A percentile compares a stretch with the other conserved stretches of the same genome.
phyloP scores from a whole-genome alignment of 345 rosid species.

The Hibiscus syriacus region DNA sequence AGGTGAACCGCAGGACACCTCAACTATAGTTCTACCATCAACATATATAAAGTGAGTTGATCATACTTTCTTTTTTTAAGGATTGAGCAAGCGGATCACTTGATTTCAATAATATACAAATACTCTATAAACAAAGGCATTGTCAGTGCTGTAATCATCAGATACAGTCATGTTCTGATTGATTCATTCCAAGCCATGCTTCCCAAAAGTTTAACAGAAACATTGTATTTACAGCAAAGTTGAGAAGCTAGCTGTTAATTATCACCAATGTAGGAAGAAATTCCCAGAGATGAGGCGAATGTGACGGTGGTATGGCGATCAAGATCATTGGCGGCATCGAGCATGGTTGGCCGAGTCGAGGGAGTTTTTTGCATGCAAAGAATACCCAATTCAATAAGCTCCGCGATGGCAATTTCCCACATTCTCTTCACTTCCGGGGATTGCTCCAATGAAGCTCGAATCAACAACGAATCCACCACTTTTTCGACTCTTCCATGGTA shows the following conservation, averaged over 20 bases:
- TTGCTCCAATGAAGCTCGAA: constrained; percentile 31
- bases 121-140: no score
- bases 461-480: constrained; percentile 37
- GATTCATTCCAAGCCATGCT: no score
- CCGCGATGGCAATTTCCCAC: constrained; percentile 44
- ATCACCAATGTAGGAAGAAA: constrained; percentile 35
- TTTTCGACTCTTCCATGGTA: constrained; percentile 31
- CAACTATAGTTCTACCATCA: no score
- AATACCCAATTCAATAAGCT: constrained; percentile 46
- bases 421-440: constrained; percentile 35
- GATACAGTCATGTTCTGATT: no score
- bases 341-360: constrained; percentile 50
- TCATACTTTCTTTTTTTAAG: no score
- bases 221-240: no score
- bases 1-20: no score
- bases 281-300: constrained; percentile 46
- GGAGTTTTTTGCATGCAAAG: constrained; percentile 55
- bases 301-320: constrained; percentile 37
- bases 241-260: constrained; percentile 14
- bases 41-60: no score
- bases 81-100: no score
- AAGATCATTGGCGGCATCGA: constrained; percentile 51
- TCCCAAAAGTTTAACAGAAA: no score
- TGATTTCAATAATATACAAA: no score
- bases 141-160: no score